Evolutionary conservation across 2,329 filamentous ascomycete genomes (phyloP), one percentile per base, ranked within the genome.

Genomic region (Metarhizium rileyi): DNA sequence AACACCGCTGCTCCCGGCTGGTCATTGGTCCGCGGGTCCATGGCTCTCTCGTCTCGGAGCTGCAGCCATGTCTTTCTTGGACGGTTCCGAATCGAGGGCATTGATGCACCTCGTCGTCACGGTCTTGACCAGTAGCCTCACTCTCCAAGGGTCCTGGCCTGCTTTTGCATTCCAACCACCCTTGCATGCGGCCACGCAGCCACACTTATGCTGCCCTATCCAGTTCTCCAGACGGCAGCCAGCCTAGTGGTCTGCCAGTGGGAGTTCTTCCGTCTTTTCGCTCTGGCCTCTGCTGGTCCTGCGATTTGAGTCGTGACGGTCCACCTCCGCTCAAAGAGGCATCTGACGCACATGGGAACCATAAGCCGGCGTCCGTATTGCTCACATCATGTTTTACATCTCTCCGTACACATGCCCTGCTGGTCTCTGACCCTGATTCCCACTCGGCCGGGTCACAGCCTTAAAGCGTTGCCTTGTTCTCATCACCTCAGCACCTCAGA

Each of bases 241-340:
- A 51, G 40, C 41, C 49, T 48, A 48, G 30, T 28, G 41, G 33
- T 41, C 45, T 51, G 46, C 40, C 44, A 50, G 23, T 35, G 12
- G 28, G 36, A 38, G 44, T 38, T 23, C 27, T 44, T 38, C 22
- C 23, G 25, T n/a, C 38, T 44, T 28, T 40, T 28, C 36, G 18
- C 25, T 18, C 20, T 22, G 25, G 22, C 22, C 22, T 20, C 16
- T 12, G 20, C 38, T 22, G 10, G 40, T 26, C 25, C 23, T 44
- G 44, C 12, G 12, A 16, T 30, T 45, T 25, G 1, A n/a, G 25
- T 18, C 10, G 42, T 40, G 42, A n/a, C 28, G 28, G 18, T 46
- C 18, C 23, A 10, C 7, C 35, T 26, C 27, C 18, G 18, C 28
- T 27, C 22, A 42, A 12, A 9, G 4, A 22, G n/a, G 25, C 22